Conservation (phyloP, 2,329 filamentous ascomycete genomes). For the Didymella glomerata region DNA sequence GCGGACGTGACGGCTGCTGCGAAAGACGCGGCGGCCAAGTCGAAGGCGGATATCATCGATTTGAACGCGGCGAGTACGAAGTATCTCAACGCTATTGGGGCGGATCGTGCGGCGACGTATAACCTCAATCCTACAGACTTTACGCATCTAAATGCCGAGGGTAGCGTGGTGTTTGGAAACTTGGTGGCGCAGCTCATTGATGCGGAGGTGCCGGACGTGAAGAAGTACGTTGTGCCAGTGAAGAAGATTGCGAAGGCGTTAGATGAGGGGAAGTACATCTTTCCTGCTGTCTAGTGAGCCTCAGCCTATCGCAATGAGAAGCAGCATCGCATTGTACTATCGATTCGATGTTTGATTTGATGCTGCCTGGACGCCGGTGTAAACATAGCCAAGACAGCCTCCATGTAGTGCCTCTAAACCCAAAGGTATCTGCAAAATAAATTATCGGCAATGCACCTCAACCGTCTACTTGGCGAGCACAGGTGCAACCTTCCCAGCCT, state of each 20-base stretch:
- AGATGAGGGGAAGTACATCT: constrained; percentile 26
- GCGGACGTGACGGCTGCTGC: constrained; percentile 56
- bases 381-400: constrained; percentile 1
- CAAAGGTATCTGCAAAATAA: constrained; percentile 14
- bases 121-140: constrained; percentile 51
- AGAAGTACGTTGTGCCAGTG: constrained; percentile 27
- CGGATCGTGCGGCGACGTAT: constrained; percentile 57
- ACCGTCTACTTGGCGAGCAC: constrained; percentile 42
- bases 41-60: constrained; percentile 56
- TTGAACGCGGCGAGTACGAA: constrained; percentile 60
- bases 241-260: constrained; percentile 23
- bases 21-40: constrained; percentile 56
- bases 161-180: constrained; percentile 38
- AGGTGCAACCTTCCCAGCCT: constrained; percentile 51
- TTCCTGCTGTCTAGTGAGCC: constrained; percentile 11
- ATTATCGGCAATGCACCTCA: not conserved
- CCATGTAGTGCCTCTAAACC: constrained; percentile 7
- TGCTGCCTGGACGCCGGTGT: constrained; percentile 8
- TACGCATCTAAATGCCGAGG: constrained; percentile 33
- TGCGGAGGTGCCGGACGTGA: constrained; percentile 18
- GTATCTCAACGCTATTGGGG: constrained; percentile 63
- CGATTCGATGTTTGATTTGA: not conserved
- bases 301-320: no score
- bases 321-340: no score
- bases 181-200: constrained; percentile 31